Conservation (phyloP, 129 eudicot species). For the Silybum marianum region DNA sequence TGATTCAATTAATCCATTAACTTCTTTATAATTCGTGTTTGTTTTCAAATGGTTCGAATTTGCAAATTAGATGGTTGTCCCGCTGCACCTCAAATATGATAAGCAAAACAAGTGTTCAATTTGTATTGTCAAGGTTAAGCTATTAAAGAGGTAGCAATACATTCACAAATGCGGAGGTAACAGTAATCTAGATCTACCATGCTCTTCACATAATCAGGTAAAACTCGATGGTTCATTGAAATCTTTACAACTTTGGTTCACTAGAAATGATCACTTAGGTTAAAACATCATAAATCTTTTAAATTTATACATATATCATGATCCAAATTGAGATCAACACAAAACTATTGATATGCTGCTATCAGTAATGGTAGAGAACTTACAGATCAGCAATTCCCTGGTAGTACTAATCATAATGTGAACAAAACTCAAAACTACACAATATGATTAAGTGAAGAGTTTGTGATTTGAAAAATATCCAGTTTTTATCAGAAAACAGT, state of each 20-base stretch:
- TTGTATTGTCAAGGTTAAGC: background rate
- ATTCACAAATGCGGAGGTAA: background rate
- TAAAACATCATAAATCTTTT: background rate
- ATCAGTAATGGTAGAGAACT: background rate
- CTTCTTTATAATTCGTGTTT: background rate
- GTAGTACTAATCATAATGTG: background rate
- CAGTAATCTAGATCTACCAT: conserved; percentile 3
- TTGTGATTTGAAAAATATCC: background rate
- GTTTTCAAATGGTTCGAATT: background rate
- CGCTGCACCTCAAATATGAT: too few relatives aligned
- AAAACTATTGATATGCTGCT: background rate
- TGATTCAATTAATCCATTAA: background rate
- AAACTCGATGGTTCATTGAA: background rate
- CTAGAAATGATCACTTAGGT: background rate
- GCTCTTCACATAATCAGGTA: background rate
- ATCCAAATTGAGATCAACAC: background rate
- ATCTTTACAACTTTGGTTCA: background rate
- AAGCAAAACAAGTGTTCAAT: background rate
- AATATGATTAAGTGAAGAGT: background rate
- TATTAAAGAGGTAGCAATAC: background rate
- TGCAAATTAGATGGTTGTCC: background rate
- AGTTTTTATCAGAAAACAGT: background rate
- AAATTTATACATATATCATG: background rate
- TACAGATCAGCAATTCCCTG: background rate
- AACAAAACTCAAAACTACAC: background rate